Evolutionary conservation across 176 grass and related monocot species (phyloP).

Genomic region (Oryza punctata): DNA sequence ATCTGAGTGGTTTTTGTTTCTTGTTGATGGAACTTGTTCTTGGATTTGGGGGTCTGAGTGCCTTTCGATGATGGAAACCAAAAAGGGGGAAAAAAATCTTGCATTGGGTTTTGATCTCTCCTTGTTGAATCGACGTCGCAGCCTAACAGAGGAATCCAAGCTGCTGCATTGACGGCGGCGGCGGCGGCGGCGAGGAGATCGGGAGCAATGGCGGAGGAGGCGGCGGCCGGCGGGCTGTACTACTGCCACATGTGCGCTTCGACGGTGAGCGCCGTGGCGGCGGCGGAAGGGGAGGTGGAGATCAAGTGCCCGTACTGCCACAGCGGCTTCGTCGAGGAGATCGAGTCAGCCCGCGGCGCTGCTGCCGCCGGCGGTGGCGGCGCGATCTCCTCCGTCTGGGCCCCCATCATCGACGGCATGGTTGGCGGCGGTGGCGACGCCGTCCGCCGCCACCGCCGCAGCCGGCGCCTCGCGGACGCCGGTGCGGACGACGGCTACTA

Average conservation of each 20-base stretch:
- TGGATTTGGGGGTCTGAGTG: neutral
- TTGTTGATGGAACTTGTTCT: conserved; percentile 5
- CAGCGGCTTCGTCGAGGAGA: conserved; percentile 84
- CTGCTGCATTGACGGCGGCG: conserved; percentile 30
- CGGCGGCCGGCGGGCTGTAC: conserved; percentile 49
- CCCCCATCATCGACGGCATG: conserved; percentile 59
- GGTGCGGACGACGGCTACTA: conserved; percentile 15
- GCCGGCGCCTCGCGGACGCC: conserved; percentile 29
- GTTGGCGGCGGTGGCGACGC: conserved; percentile 42
- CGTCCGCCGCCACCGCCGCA: conserved; percentile 50
- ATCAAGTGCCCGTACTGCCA: conserved; percentile 86
- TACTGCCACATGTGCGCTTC: conserved; percentile 87
- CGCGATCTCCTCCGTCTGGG: conserved; percentile 56
- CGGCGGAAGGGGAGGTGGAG: conserved; percentile 44
- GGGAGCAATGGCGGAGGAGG: conserved; percentile 52
- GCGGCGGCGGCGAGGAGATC: conserved; percentile 18
- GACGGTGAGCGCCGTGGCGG: conserved; percentile 59
- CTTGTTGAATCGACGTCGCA: conserved; percentile 8
- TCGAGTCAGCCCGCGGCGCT: conserved; percentile 57
- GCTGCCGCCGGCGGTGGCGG: conserved; percentile 19
- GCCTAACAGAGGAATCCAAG: conserved; percentile 27
- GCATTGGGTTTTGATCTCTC: conserved; percentile 10
- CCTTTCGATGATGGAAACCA: neutral
- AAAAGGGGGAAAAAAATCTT: neutral
- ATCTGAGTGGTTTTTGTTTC: neutral